Conservation (phyloP, 441 rosid species). For the Viola pubescens region DNA sequence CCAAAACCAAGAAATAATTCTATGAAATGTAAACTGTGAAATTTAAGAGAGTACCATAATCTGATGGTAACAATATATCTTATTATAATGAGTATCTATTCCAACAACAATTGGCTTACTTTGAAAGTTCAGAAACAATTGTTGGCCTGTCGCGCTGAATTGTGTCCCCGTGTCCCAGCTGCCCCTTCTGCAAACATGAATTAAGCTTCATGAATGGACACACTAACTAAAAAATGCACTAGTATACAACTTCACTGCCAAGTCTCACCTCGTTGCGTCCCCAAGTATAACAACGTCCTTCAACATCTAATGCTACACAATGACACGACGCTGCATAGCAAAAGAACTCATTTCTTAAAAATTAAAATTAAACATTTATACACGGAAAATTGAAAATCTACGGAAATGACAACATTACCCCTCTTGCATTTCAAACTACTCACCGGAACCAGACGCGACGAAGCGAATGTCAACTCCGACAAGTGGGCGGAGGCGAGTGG, state of each 20-base stretch:
- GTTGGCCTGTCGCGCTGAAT: constrained; percentile 92
- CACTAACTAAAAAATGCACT: constrained; percentile 4
- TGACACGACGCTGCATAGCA: constrained; percentile 70
- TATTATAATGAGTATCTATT: no score
- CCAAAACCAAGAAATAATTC: no score
- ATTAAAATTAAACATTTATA: not conserved
- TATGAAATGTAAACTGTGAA: no score
- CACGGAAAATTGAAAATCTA: not conserved
- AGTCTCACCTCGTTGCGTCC: constrained; percentile 83
- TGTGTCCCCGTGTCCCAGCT: constrained; percentile 88
- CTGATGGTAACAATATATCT: no score
- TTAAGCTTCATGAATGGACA: constrained; percentile 16
- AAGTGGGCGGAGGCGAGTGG: constrained; percentile 87
- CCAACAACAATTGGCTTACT: constrained; percentile 32
- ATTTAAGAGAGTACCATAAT: no score
- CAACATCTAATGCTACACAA: constrained; percentile 90
- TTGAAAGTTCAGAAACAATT: constrained; percentile 77
- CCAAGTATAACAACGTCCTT: constrained; percentile 97
- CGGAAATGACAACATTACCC: not conserved
- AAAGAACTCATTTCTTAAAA: not conserved
- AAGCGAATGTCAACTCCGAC: constrained; percentile 64
- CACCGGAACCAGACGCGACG: constrained; percentile 83
- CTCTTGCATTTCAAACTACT: constrained; percentile 4
- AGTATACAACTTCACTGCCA: constrained; percentile 3
- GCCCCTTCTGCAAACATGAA: constrained; percentile 71